Evolutionary conservation across 2,329 filamentous ascomycete genomes (phyloP).

Genomic region (Sphaerostilbella broomeana): DNA sequence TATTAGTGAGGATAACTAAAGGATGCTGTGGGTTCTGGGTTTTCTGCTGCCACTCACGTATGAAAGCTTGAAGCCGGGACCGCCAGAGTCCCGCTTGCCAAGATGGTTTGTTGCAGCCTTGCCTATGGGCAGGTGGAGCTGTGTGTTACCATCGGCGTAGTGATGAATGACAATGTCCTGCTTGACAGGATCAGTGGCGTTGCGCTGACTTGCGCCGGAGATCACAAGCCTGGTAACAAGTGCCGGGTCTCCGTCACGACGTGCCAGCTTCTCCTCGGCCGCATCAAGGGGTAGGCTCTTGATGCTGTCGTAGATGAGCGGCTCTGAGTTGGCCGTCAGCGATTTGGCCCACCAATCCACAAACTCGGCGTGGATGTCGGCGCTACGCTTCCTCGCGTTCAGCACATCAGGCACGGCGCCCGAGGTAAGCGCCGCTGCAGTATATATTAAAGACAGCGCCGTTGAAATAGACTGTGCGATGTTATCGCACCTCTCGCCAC

Average conservation of each 20-base stretch:
- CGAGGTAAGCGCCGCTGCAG: not conserved
- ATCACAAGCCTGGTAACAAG: not conserved
- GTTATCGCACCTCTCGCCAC: not conserved
- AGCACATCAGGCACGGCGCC: not conserved
- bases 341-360: not conserved
- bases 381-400: not conserved
- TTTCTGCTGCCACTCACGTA: too few species aligned
- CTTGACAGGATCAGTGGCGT: not conserved
- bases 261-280: not conserved
- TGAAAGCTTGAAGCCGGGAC: not conserved
- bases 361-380: not conserved
- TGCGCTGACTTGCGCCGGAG: not conserved
- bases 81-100: not conserved
- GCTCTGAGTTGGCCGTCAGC: not conserved
- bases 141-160: not conserved
- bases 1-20: too few species aligned
- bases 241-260: not conserved
- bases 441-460: not conserved
- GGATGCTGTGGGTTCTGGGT: too few species aligned
- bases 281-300: not conserved
- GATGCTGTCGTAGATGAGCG: not conserved
- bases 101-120: not conserved
- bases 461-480: not conserved
- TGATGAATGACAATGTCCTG: not conserved
- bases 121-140: not conserved